Percentiles rank a stretch among this genome's conserved stretches.
These are phyloP conservation scores for Penium margaritaceum DNA, from an alignment of 139 green algal species.

Conservation along the genomic window DNA sequence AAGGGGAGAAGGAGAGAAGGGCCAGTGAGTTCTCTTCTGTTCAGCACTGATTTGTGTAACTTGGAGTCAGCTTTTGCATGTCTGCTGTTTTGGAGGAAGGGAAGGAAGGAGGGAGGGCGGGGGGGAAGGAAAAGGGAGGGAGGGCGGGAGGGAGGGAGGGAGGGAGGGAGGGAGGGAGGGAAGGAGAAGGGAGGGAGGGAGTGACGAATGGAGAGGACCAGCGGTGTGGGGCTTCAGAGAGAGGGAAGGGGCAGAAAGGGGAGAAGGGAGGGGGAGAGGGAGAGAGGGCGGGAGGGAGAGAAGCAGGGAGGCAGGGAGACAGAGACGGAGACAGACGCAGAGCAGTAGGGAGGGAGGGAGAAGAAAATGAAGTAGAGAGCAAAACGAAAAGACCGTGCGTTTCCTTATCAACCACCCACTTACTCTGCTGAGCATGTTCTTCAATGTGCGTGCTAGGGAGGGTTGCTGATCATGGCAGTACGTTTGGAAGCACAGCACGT, in stretches of 20 bases:
- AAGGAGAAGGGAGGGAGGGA: not conserved
- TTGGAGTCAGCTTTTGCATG: too few species aligned
- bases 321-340: not conserved
- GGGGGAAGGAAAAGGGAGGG: not conserved
- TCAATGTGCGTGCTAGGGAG: too few species aligned
- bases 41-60: too few species aligned
- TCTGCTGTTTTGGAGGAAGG: not conserved
- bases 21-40: too few species aligned
- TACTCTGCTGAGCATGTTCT: too few species aligned
- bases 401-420: too few species aligned
- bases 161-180: not conserved
- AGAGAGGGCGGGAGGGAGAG: not conserved
- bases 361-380: too few species aligned
- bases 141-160: not conserved
- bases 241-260: not conserved
- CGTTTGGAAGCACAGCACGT: too few species aligned
- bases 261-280: not conserved
- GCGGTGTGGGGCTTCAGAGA: too few species aligned
- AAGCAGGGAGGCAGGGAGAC: not conserved
- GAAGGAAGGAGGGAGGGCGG: not conserved
- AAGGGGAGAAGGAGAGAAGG: not conserved
- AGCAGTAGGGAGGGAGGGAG: too few species aligned
- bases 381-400: too few species aligned
- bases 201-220: not conserved
- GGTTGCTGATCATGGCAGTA: too few species aligned